phyloP scores from a whole-genome alignment of 306 rosid genomes.

The Lablab purpureus region DNA sequence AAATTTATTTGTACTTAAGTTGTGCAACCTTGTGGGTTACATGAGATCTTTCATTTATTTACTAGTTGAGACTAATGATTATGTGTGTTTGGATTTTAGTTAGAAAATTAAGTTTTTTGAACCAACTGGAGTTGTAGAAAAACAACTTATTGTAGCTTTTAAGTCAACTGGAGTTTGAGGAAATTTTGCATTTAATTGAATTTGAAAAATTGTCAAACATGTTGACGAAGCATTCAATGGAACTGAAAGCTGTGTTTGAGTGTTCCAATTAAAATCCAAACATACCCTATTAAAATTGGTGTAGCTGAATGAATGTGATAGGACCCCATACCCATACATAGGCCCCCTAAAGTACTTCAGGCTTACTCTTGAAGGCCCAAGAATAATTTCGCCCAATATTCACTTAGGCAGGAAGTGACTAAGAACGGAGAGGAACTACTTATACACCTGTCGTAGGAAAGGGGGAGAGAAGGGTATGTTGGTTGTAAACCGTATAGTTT shows the following conservation, averaged over 20 bases:
- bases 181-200: no score
- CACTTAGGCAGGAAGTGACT: not conserved
- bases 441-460: not conserved
- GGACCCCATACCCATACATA: not conserved
- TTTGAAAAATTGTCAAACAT: no score
- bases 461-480: not conserved
- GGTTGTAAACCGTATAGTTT: not conserved
- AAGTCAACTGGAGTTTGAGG: no score
- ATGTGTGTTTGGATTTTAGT: not conserved
- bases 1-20: constrained; percentile 27
- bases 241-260: no score
- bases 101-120: no score
- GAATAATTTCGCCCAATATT: not conserved
- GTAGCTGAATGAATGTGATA: constrained; percentile 8
- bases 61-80: constrained; percentile 7
- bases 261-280: no score
- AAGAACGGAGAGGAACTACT: not conserved
- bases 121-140: no score
- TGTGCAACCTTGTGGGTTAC: constrained; percentile 1
- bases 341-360: not conserved
- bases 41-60: constrained; percentile 15
- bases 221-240: no score
- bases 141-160: no score
- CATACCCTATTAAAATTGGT: not conserved
- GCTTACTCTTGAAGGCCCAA: not conserved